Evolutionary conservation across 176 grass and related monocot species (phyloP).

Genomic region (Otatea glauca): DNA sequence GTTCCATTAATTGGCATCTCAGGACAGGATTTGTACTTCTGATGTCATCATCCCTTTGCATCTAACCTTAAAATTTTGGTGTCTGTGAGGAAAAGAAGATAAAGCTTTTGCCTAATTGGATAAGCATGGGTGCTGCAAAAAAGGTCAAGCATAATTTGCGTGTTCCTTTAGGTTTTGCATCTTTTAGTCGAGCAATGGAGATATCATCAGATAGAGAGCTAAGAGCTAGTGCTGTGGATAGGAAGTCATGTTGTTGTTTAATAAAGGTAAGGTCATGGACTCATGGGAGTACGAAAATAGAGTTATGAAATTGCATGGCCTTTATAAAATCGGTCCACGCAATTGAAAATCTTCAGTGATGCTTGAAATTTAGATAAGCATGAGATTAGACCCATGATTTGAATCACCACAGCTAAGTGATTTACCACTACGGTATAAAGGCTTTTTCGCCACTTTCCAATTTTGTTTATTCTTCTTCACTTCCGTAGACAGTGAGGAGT

Average conservation of each 20-base stretch:
- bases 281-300: background rate
- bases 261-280: background rate
- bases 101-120: background rate
- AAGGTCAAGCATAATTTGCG: slow-evolving; percentile 45
- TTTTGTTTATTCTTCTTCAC: background rate
- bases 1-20: background rate
- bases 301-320: background rate
- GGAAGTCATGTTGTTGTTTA: background rate
- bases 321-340: background rate
- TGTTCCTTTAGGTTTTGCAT: slow-evolving; percentile 42
- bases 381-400: too few species aligned
- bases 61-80: background rate
- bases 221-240: background rate
- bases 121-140: slow-evolving; percentile 24
- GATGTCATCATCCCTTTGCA: background rate
- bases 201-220: background rate
- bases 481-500: background rate
- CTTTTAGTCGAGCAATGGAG: background rate
- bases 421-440: too few species aligned
- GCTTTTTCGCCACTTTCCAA: too few species aligned
- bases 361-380: background rate
- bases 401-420: too few species aligned
- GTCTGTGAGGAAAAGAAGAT: background rate
- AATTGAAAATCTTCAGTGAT: background rate
- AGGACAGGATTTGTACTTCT: background rate